phyloP scores from a whole-genome alignment of 2,329 filamentous ascomycete species.

The Penicillium brevicompactum region DNA sequence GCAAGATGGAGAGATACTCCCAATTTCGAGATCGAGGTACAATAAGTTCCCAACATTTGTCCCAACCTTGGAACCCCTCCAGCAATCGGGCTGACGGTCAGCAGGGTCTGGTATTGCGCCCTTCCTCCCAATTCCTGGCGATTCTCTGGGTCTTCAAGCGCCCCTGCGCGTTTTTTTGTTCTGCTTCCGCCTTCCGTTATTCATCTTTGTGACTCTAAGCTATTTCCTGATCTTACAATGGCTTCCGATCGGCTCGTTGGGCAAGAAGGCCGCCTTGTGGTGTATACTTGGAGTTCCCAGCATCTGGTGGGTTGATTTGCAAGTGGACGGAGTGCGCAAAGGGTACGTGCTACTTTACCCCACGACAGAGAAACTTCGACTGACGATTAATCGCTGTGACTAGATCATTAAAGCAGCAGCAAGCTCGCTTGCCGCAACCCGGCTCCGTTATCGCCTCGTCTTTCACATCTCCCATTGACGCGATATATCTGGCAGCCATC shows the following conservation, averaged over 20 bases:
- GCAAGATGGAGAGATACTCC: constrained; percentile 86
- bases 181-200: constrained; percentile 75
- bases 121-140: constrained; percentile 79
- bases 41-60: constrained; percentile 9
- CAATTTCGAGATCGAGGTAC: constrained; percentile 90
- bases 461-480: constrained; percentile 90
- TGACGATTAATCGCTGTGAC: neutral
- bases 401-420: constrained; percentile 69
- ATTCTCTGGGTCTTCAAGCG: constrained; percentile 63
- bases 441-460: constrained; percentile 85
- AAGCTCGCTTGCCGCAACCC: constrained; percentile 73
- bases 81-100: neutral
- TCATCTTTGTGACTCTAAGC: constrained; percentile 65
- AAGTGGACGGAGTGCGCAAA: constrained; percentile 93
- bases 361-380: neutral
- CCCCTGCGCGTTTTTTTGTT: constrained; percentile 74
- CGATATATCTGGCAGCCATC: constrained; percentile 89
- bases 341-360: constrained; percentile 56
- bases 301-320: constrained; percentile 98
- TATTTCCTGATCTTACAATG: constrained; percentile 85
- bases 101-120: constrained; percentile 92
- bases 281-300: constrained; percentile 82
- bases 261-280: constrained; percentile 87
- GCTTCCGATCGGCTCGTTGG: constrained; percentile 68
- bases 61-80: neutral